phyloP scores from a whole-genome alignment of 768 basidiomycete genomes.

The Lentinula sp. region DNA sequence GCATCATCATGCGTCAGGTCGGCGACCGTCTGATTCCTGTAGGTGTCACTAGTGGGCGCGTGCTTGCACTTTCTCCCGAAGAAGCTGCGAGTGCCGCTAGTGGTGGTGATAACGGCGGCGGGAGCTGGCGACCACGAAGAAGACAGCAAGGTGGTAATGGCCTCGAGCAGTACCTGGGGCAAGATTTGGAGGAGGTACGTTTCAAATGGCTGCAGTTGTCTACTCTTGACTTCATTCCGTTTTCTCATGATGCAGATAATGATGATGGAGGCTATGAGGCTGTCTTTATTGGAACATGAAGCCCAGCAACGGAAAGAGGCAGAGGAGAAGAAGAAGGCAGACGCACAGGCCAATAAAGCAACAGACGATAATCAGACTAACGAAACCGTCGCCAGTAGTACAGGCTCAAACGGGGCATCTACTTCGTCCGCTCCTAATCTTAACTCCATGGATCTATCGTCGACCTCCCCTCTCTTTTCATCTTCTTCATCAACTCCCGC shows the following conservation, averaged over 20 bases:
- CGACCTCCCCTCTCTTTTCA: slow-evolving; percentile 12
- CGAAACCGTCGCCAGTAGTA: slow-evolving; percentile 18
- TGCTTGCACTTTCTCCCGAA: slow-evolving; percentile 60
- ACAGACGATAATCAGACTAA: slow-evolving; percentile 18
- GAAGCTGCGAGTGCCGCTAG: slow-evolving; percentile 43
- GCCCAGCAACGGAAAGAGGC: slow-evolving; percentile 80
- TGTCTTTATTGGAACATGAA: slow-evolving; percentile 92
- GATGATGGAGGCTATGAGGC: slow-evolving; percentile 98
- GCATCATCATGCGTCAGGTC: slow-evolving; percentile 98
- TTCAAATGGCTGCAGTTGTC: background rate
- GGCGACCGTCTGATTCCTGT: slow-evolving; percentile 97
- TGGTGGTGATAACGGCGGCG: slow-evolving; percentile 12
- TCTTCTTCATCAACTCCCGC: slow-evolving; percentile 7
- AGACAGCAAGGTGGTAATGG: slow-evolving; percentile 50
- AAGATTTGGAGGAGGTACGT: slow-evolving; percentile 88
- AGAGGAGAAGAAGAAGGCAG: slow-evolving; percentile 59
- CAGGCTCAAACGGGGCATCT: slow-evolving; percentile 15
- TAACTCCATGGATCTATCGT: slow-evolving; percentile 8
- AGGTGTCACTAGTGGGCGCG: slow-evolving; percentile 87
- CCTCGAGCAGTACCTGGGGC: slow-evolving; percentile 85
- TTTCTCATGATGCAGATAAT: slow-evolving; percentile 57
- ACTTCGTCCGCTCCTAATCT: slow-evolving; percentile 17
- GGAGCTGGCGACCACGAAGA: slow-evolving; percentile 55
- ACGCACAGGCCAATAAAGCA: slow-evolving; percentile 30
- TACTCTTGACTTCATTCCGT: slow-evolving; percentile 8